Evolutionary conservation across 352 stramenopile species (phyloP).

Genomic region (Thraustochytrium sp.): DNA sequence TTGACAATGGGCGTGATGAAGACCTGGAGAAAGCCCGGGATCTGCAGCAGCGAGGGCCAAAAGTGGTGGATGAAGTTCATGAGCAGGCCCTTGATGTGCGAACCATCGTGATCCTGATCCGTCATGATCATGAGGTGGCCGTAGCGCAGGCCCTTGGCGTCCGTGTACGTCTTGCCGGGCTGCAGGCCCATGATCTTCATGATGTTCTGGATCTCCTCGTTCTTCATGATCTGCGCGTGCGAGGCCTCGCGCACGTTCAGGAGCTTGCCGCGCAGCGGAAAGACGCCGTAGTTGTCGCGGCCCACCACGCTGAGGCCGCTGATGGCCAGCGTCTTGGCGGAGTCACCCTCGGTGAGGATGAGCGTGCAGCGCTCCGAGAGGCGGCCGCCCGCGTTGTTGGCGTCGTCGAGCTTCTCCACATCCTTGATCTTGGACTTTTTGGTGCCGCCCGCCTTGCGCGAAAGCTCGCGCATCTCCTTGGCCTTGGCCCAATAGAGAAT

Average conservation of each 20-base stretch:
- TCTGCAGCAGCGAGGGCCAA: constrained; percentile 89
- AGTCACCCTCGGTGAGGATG: constrained; percentile 98
- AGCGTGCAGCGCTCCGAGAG: constrained; percentile 86
- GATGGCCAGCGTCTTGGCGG: constrained; percentile 93
- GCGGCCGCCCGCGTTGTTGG: constrained; percentile 84
- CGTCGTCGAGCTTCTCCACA: constrained; percentile 95
- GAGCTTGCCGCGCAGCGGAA: constrained; percentile 92
- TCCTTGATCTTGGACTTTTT: constrained; percentile 70
- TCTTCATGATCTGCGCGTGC: constrained; percentile 89
- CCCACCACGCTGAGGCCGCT: constrained; percentile 89
- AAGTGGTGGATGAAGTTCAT: constrained; percentile 98
- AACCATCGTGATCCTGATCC: constrained; percentile 98
- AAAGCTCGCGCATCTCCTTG: constrained; percentile 82
- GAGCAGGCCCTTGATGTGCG: constrained; percentile 96
- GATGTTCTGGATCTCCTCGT: constrained; percentile 93
- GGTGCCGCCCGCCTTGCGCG: constrained; percentile 68
- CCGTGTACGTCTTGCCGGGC: constrained; percentile 81
- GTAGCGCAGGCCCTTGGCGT: constrained; percentile 72
- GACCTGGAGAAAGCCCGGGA: constrained; percentile 80
- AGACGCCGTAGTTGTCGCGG: constrained; percentile 92
- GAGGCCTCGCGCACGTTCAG: constrained; percentile 98
- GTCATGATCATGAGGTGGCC: constrained; percentile 98
- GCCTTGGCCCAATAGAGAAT: constrained; percentile 82
- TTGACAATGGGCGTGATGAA: constrained; percentile 98
- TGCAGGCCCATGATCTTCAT: constrained; percentile 94